These are phyloP conservation scores for Kodamaea kakaduensis DNA, from an alignment of 805 yeast genomes.

Conservation along the genomic window DNA sequence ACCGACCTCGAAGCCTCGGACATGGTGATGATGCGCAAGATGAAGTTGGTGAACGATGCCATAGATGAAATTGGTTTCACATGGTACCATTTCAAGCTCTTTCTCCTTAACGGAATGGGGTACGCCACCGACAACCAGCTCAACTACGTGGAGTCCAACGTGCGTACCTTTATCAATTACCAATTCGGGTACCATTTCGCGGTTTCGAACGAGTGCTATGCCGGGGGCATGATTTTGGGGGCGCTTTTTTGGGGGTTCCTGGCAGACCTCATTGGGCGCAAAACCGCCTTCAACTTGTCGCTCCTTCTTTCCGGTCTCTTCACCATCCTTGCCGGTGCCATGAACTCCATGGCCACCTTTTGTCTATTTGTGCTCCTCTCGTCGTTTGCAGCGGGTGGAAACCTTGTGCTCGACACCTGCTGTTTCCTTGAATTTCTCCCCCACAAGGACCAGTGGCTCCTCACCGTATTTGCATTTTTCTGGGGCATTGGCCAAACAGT, in stretches of 20 bases:
- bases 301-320: conserved; percentile 46
- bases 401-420: conserved; percentile 51
- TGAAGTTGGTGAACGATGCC: conserved; percentile 27
- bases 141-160: conserved; percentile 44
- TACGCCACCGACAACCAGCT: conserved; percentile 46
- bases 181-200: conserved; percentile 47
- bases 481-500: conserved; percentile 50
- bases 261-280: conserved; percentile 28
- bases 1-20: conserved; percentile 14
- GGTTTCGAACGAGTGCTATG: conserved; percentile 31
- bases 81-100: conserved; percentile 36
- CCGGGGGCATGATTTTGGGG: conserved; percentile 47
- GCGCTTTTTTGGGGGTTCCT: conserved; percentile 55
- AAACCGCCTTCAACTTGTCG: conserved; percentile 29
- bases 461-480: conserved; percentile 43
- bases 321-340: conserved; percentile 53
- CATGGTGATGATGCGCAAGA: conserved; percentile 20
- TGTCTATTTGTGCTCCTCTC: conserved; percentile 45
- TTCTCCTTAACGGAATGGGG: conserved; percentile 35
- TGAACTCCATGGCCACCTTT: conserved; percentile 46
- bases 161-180: conserved; percentile 41
- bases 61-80: conserved; percentile 45
- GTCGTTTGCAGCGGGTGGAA: conserved; percentile 53
- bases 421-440: conserved; percentile 54
- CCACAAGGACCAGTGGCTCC: conserved; percentile 45